Base-by-base conservation (phyloP, 2,329 filamentous ascomycete species). In the Hawksworthiomyces lignivorus region DNA sequence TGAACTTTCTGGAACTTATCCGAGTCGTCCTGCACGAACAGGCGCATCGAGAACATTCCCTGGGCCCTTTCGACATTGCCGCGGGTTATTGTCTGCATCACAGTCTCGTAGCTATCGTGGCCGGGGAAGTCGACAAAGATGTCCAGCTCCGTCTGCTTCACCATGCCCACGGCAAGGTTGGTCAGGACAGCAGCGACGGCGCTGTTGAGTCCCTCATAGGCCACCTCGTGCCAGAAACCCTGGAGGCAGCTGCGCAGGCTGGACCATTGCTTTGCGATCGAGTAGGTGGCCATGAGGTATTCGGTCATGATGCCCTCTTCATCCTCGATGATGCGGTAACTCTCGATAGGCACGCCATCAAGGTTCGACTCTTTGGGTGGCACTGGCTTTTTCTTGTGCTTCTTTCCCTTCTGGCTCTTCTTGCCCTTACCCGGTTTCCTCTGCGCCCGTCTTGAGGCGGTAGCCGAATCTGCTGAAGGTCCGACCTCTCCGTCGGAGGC, bases 101-200 rank as follows among this genome's bases (percentile, higher is more conserved):
- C 56, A 0, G 54, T 64, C 29, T 69, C 56, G 47, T 62, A 73
- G 0, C 62, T 62, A 10, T 70, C 62, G 36, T 67, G 57, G 0
- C 60, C 67, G 1, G 67, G 63, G 31, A 72, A 73, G 21, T 72
- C 64, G 15, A 62, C 46, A 40, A 67, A 70, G 1, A 73, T 66
- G 7, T 49, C 49, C 1, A 54, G 48, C 36, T 61, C 58, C 1
- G 59, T 56, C 36, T 59, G 53, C 39, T 65, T 60, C 19, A 72
- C 48, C 57, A 67, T 65, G 11, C 53, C 53, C 17, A 70, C 51
- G 12, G 66, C 66, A 7, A 67, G 39, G 34, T 62, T 67, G 6
- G 62, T 65, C 19, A 70, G 18, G 0, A 61, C 51, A 2, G 62
- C 68, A 2, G 67, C 70, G n/a, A 68, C 57, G 2, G 65, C 69